Conservation (phyloP, 768 basidiomycete species). For the Lactifluus rugatus region DNA sequence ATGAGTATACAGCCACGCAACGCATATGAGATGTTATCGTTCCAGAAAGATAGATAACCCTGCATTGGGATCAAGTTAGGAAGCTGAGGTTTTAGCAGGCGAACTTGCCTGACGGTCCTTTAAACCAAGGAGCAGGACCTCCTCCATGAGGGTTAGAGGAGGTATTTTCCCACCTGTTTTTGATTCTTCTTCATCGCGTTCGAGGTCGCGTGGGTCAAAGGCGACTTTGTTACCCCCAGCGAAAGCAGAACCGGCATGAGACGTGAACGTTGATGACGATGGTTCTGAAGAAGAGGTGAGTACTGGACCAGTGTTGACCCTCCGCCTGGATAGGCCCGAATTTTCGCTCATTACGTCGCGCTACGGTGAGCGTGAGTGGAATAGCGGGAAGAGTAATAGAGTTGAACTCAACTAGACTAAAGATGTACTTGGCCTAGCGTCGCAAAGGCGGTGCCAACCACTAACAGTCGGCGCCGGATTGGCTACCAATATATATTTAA, state of each 20-base stretch:
- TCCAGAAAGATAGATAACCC: conserved; percentile 98
- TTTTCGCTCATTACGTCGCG: conserved; percentile 7
- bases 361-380: background rate
- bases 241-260: conserved; percentile 73
- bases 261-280: conserved; percentile 24
- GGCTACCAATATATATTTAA: background rate
- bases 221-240: conserved; percentile 84
- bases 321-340: conserved; percentile 45
- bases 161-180: conserved; percentile 67
- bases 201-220: conserved; percentile 85
- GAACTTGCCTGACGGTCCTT: conserved; percentile 87
- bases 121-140: conserved; percentile 84
- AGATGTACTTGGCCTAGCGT: background rate
- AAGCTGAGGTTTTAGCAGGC: background rate
- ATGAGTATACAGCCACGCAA: conserved; percentile 97
- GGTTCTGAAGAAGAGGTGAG: conserved; percentile 29
- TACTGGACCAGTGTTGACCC: conserved; percentile 36
- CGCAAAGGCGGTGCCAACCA: background rate
- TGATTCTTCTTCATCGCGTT: conserved; percentile 56
- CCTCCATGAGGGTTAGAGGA: conserved; percentile 90
- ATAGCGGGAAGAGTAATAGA: background rate
- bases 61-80: conserved; percentile 23
- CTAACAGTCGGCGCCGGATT: background rate
- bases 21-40: conserved; percentile 99
- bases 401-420: background rate